Base-by-base conservation (phyloP, 2,329 filamentous ascomycete species). In the Bipolaris victoriae region DNA sequence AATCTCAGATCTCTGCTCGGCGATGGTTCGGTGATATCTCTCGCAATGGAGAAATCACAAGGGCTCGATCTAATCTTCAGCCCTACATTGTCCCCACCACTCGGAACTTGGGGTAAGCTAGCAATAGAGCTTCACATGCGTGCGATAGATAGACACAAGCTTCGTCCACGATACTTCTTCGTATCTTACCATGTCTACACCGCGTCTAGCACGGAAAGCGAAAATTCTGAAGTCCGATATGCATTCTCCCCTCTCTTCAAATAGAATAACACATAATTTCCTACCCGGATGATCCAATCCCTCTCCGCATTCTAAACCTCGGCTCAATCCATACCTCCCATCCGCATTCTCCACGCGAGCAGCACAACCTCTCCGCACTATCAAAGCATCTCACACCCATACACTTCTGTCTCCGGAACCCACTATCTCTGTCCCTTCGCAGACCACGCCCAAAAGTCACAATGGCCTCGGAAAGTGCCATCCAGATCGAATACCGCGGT, bases 401-500 rank as follows among this genome's bases (percentile, higher is more conserved):
- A 31, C 29, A 11, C 3, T 10, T 31, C 4, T 10, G 31, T 31
- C 9, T 43, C 13, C 13, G 4, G 13, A 43, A 16, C 22, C 22
- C 2, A 3, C 22, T n/a, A 6, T 26, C 43, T 37, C 35, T 2
- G 6, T 41, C 7, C 39, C 9, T 10, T 11, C 9, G 4, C 5
- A 24, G 1, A 29, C 10, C n/a, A 16, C n/a, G 5, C n/a, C 31
- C 13, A 22, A 41, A 11, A 15, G 5, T 39, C 36, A 51, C 5
- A 36, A 81, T 80, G 78, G 66, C 65, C 24, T 76, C 81, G 54
- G 76, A 85, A 61, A 74, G 77, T 49, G 16, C 52, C 18, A 81
- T 89, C 58, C 83, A 81, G 45, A 72, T 90, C 67, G 82, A 86
- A 60, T 90, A 88, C 76, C 81, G 82, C 67, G 89, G 86, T 75